Conservation (phyloP, 768 basidiomycete species). For the Saitozyma sp. region DNA sequence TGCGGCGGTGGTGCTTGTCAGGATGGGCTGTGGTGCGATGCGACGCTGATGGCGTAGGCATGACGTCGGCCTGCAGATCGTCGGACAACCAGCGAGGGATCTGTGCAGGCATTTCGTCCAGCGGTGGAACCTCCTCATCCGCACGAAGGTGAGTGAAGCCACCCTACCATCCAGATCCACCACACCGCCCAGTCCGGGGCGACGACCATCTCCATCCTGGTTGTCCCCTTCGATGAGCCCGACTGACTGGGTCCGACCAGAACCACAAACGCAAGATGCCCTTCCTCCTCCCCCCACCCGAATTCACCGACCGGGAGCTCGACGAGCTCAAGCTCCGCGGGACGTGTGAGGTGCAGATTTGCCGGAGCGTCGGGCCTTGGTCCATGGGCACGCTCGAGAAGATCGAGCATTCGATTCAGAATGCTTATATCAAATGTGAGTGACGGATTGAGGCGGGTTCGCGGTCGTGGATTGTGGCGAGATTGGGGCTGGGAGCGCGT, state of each 20-base stretch:
- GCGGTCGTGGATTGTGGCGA: no score
- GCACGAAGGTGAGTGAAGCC: constrained; percentile 70
- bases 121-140: constrained; percentile 89
- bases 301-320: constrained; percentile 81
- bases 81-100: constrained; percentile 94
- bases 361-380: constrained; percentile 93
- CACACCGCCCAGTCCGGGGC: no score
- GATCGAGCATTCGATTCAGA: constrained; percentile 89
- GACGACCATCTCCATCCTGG: background rate
- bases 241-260: constrained; percentile 53
- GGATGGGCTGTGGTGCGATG: background rate
- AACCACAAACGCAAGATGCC: constrained; percentile 92
- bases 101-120: constrained; percentile 92
- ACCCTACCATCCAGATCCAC: constrained; percentile 14
- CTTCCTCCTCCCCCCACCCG: constrained; percentile 87
- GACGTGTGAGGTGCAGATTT: constrained; percentile 96
- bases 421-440: constrained; percentile 84
- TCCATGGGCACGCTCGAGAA: constrained; percentile 84
- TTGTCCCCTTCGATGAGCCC: background rate
- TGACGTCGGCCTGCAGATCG: constrained; percentile 91
- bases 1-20: background rate
- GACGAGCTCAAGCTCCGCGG: constrained; percentile 79
- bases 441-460: background rate
- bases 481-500: background rate
- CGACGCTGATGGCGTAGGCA: constrained; percentile 63